These are phyloP conservation scores for Meyerozyma smithsonii DNA, from an alignment of 1,139 yeast genomes.

Conservation along the genomic window DNA sequence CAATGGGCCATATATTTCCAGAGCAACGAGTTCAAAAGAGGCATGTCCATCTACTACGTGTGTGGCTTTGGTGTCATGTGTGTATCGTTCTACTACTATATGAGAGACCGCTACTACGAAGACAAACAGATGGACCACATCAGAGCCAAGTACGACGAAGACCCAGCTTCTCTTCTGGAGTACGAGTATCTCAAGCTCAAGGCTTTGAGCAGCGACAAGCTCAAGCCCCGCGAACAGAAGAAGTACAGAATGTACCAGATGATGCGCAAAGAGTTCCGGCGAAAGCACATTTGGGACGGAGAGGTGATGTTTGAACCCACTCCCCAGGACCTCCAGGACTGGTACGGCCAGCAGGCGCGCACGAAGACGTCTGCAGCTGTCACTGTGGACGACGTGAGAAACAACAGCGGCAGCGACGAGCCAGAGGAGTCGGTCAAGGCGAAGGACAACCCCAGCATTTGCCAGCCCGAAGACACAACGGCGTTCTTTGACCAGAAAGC, in stretches of 20 bases:
- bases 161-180: conserved; percentile 44
- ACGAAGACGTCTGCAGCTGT: conserved; percentile 10
- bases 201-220: conserved; percentile 43
- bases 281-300: conserved; percentile 40
- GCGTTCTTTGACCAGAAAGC: conserved; percentile 78
- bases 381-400: conserved; percentile 13
- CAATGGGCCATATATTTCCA: conserved; percentile 38
- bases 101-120: conserved; percentile 61
- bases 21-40: conserved; percentile 33
- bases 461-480: conserved; percentile 78
- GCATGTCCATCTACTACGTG: conserved; percentile 47
- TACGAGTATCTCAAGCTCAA: conserved; percentile 61
- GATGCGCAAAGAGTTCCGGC: conserved; percentile 49
- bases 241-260: conserved; percentile 49
- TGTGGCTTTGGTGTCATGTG: conserved; percentile 53
- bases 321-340: conserved; percentile 43
- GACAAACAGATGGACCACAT: conserved; percentile 56
- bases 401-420: conserved; percentile 13
- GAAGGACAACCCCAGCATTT: conserved; percentile 38
- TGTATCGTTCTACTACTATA: conserved; percentile 58
- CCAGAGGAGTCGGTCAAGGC: conserved; percentile 4
- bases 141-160: conserved; percentile 36
- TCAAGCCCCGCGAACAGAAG: conserved; percentile 53
- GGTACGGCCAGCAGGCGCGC: conserved; percentile 40
- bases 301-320: conserved; percentile 48